These are phyloP conservation scores for Lipomyces yamadae DNA, from an alignment of 805 yeast species.

Conservation along the genomic window DNA sequence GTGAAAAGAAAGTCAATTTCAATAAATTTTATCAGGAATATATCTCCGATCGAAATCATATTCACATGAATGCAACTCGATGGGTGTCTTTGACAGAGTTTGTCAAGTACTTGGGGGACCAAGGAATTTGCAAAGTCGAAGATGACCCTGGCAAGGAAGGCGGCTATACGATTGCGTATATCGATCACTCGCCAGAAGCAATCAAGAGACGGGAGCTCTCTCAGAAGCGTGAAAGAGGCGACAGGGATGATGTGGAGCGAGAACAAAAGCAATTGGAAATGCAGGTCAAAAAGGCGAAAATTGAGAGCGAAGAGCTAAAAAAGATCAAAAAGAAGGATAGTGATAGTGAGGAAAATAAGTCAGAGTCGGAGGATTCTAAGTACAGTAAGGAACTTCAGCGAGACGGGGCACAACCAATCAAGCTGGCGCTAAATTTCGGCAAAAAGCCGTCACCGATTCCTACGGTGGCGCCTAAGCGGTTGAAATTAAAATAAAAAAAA, in stretches of 20 bases:
- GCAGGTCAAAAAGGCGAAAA: slow-evolving; percentile 58
- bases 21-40: slow-evolving; percentile 90
- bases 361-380: slow-evolving; percentile 5
- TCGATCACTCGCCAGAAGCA: slow-evolving; percentile 60
- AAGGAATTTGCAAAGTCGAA: slow-evolving; percentile 60
- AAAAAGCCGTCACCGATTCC: slow-evolving; percentile 9
- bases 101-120: slow-evolving; percentile 61
- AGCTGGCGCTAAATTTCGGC: slow-evolving; percentile 27
- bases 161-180: slow-evolving; percentile 55
- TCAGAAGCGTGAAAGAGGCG: slow-evolving; percentile 47
- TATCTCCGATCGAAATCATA: slow-evolving; percentile 78
- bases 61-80: slow-evolving; percentile 88
- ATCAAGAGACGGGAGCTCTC: slow-evolving; percentile 49
- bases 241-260: slow-evolving; percentile 55
- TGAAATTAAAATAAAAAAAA: slow-evolving; percentile 17
- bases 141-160: slow-evolving; percentile 43
- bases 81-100: slow-evolving; percentile 76
- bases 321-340: slow-evolving; percentile 5
- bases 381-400: slow-evolving; percentile 25
- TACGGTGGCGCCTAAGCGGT: slow-evolving; percentile 18
- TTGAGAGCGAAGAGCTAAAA: slow-evolving; percentile 23
- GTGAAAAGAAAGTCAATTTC: slow-evolving; percentile 77
- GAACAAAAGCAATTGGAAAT: slow-evolving; percentile 52
- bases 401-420: slow-evolving; percentile 23
- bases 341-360: background rate